Base-by-base conservation (phyloP, 495 filamentous ascomycete genomes). In the Trichoderma asperelloides region DNA sequence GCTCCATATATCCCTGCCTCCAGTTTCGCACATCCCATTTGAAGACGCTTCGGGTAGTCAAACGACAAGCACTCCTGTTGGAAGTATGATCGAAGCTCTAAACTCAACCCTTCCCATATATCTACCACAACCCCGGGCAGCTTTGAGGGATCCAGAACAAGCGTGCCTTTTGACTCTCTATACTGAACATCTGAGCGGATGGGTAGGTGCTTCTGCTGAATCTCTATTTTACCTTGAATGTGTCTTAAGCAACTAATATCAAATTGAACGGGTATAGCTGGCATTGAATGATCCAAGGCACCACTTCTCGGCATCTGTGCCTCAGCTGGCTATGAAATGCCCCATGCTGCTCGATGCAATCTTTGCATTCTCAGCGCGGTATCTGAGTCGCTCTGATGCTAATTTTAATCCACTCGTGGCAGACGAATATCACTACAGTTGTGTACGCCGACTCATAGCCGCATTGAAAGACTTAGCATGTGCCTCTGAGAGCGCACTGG, bases 281-380 rank as follows among this genome's bases (percentile, higher is more conserved):
- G 65, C 57, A 25, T 40, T 67, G 5, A 67, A 67, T 47, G 65
- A 67, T 41, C 65, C 65, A 12, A 51, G 51, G n/a, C 65, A 67
- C 28, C 65, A 67, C 51, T 67, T 67, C 51, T 67, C 65, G 16
- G 62, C 62, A 8, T 55, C 65, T 18, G 65, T 67, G 4, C 65
- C 65, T 23, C 65, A 67, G n/a, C 51, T 67, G 18, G 65, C 65
- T 30, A 67, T 67, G 65, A 67, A 37, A 8, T 67, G 65, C 21
- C 65, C 65, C 23, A 67, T 67, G 65, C 65, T 67, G 37, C 33
- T 67, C 23, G 65, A 67, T n/a, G 65, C 65, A 39, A 41, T 67
- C 65, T 39, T 67, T n/a, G 65, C 65, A 21, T 62, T 67, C 30
- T 67, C 65, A 16, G 65, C 65, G 12, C 49, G 65, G 5, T 55